Percentiles rank a stretch among this genome's conserved stretches.
phyloP scores from a whole-genome alignment of 768 basidiomycete species.

The Boletus subparvulus region DNA sequence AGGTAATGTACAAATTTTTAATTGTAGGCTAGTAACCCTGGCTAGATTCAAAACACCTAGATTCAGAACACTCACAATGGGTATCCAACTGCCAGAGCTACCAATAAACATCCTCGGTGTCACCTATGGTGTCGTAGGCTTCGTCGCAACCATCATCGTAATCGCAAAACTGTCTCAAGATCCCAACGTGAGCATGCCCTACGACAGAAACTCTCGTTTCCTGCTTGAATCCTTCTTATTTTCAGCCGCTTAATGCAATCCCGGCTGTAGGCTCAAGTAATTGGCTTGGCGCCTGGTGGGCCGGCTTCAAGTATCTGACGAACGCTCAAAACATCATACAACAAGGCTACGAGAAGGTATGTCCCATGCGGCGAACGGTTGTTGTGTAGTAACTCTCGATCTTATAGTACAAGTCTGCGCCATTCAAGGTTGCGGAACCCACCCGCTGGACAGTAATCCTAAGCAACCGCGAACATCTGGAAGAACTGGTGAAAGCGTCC shows the following conservation, averaged over 20 bases:
- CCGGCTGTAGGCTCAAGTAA: not conserved
- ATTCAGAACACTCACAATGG: not conserved
- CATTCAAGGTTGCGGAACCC: slow-evolving; percentile 33
- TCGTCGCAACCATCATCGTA: not conserved
- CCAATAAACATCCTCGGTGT: not conserved
- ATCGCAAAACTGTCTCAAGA: not conserved
- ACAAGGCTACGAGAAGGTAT: slow-evolving; percentile 34
- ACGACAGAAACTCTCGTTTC: not conserved
- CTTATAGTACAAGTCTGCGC: slow-evolving; percentile 4
- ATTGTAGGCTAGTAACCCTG: too few species aligned
- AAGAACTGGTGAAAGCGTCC: slow-evolving; percentile 5
- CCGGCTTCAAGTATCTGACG: slow-evolving; percentile 13
- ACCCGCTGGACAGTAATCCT: slow-evolving; percentile 43
- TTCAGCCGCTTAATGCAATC: not conserved
- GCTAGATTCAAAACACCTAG: too few species aligned
- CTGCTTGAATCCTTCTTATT: not conserved
- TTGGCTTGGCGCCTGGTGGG: slow-evolving; percentile 13
- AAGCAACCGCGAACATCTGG: slow-evolving; percentile 17
- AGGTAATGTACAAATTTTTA: too few species aligned
- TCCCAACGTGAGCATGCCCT: not conserved
- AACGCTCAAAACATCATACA: slow-evolving; percentile 25
- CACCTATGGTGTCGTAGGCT: not conserved
- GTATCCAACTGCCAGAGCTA: not conserved
- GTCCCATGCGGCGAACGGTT: not conserved
- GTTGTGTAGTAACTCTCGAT: not conserved